These are phyloP conservation scores for Adansonia madagascariensis DNA, from an alignment of 441 rosid genomes.

Conservation along the genomic window DNA sequence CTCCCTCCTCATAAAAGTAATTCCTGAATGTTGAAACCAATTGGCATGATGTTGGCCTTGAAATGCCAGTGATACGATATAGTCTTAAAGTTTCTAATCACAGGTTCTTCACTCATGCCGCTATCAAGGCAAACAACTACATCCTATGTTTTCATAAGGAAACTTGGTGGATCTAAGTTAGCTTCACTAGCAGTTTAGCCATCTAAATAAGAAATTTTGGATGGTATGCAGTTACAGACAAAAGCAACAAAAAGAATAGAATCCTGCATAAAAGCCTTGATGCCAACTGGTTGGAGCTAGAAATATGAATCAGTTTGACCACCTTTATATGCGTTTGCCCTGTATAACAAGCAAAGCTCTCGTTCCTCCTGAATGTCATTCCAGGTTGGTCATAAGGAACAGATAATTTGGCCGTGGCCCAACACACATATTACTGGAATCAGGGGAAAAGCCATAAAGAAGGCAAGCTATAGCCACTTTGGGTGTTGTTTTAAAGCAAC, in stretches of 20 bases:
- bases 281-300: not conserved
- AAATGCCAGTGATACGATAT: too few relatives aligned
- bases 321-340: not conserved
- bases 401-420: not conserved
- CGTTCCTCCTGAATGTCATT: not conserved
- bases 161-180: not conserved
- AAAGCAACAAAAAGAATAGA: not conserved
- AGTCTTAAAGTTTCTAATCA: too few relatives aligned
- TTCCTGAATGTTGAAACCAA: not conserved
- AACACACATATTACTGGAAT: not conserved
- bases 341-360: not conserved
- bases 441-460: not conserved
- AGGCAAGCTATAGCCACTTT: not conserved
- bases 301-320: not conserved
- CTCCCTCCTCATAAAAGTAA: not conserved
- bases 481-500: not conserved
- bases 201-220: not conserved
- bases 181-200: not conserved
- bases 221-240: slow-evolving; percentile 4
- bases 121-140: not conserved
- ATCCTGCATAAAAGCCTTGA: not conserved
- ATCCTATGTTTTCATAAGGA: not conserved
- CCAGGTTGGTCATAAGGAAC: not conserved
- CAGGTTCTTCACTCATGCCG: not conserved
- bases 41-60: too few relatives aligned